Percentiles rank a stretch among this genome's conserved stretches.
phyloP scores from a whole-genome alignment of 345 rosid species.

The Arabidopsis arenosa region DNA sequence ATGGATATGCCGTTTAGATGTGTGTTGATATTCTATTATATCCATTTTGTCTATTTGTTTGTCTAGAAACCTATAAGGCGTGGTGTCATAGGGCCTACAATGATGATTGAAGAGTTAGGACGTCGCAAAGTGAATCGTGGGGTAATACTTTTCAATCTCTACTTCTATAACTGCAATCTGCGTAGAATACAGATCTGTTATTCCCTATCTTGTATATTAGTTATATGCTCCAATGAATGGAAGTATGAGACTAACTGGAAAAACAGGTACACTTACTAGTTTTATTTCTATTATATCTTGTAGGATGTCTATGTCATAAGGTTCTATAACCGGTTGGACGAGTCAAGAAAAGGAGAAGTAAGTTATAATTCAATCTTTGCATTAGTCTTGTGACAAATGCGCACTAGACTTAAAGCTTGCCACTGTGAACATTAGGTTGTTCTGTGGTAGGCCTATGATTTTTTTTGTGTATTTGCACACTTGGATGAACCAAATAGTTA shows the following conservation, averaged over 20 bases:
- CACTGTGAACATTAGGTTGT: constrained; percentile 11
- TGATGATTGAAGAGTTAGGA: constrained; percentile 86
- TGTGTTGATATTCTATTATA: constrained; percentile 22
- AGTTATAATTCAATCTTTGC: constrained; percentile 47
- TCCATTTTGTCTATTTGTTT: constrained; percentile 23
- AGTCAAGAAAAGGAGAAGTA: constrained; percentile 91
- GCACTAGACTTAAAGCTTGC: constrained; percentile 18
- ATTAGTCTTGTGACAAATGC: background rate
- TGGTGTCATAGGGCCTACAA: constrained; percentile 79
- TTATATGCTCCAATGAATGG: background rate
- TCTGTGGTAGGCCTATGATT: background rate
- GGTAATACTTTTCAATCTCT: constrained; percentile 51
- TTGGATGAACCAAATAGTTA: constrained; percentile 11
- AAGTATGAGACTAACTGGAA: constrained; percentile 15
- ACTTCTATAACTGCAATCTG: background rate
- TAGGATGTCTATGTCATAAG: constrained; percentile 82
- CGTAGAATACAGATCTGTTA: background rate
- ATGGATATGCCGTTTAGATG: background rate
- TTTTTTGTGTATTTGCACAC: constrained; percentile 4
- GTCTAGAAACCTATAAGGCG: constrained; percentile 79
- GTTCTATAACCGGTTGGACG: constrained; percentile 80
- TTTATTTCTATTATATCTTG: constrained; percentile 39
- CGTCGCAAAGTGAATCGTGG: constrained; percentile 66
- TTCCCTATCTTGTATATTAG: constrained; percentile 1
- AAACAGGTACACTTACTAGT: constrained; percentile 24